Evolutionary conservation across 2,329 filamentous ascomycete genomes (phyloP).

Genomic region (Cryphonectria naterciae): DNA sequence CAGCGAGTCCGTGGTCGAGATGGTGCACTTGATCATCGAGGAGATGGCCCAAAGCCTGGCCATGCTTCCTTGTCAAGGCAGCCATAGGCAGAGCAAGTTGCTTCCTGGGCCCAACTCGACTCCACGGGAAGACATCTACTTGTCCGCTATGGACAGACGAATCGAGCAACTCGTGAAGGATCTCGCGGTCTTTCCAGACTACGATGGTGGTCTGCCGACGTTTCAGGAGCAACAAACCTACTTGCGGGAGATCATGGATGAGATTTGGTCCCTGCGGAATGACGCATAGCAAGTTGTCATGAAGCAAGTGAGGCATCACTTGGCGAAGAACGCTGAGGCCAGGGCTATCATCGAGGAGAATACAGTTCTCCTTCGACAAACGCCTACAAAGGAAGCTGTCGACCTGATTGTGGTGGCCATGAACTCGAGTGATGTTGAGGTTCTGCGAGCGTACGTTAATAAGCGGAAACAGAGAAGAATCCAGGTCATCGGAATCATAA

Average conservation of each 20-base stretch:
- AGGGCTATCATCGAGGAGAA: background rate
- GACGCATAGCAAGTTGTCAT: conserved; percentile 1
- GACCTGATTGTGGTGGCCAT: background rate
- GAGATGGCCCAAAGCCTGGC: background rate
- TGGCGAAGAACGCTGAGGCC: background rate
- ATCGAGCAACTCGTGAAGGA: background rate
- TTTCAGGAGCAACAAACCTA: background rate
- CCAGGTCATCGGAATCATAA: background rate
- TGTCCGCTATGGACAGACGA: background rate
- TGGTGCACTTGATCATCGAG: background rate
- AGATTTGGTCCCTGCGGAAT: background rate
- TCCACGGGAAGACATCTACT: background rate
- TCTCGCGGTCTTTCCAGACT: background rate
- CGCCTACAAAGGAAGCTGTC: background rate
- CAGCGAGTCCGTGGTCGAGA: background rate
- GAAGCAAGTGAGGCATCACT: background rate
- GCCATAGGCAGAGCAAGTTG: background rate
- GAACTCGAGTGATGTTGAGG: background rate
- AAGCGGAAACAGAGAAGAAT: background rate
- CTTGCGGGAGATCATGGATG: background rate
- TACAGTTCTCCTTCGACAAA: background rate
- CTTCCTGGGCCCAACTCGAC: background rate
- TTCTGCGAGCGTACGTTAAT: background rate
- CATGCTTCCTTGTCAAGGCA: background rate
- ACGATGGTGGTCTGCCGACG: background rate